Evolutionary conservation across 352 stramenopile genomes (phyloP), one percentile per base, ranked within the genome.

Genomic region (Pythium dissotocum): DNA sequence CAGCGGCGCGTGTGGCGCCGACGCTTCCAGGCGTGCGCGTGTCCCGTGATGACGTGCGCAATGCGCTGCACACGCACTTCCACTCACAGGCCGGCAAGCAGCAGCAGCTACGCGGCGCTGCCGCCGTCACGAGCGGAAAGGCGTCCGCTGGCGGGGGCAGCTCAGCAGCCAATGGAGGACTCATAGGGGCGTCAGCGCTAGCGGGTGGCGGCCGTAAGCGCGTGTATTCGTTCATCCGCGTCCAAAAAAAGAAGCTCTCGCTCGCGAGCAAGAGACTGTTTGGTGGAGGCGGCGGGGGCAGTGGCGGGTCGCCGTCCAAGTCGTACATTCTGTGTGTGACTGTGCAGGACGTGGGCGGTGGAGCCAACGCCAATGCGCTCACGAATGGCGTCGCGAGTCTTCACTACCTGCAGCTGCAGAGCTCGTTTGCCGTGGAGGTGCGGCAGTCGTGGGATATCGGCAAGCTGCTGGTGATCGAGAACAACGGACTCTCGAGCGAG

Each of bases 291-390:
- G 59, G 69, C 36, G 71, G 52, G 33, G 33, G 69, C 28, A 65
- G 69, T 44, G 63, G 67, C 48, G 74, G 40, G 12, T 21, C 48
- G 24, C 54, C 21, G 18, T 26, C 36, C 69, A 91, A 86, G 63
- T 79, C 79, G 58, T 91, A 88, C 61, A 84, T 91, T 28, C 72
- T 91, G 4, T 91, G 83, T 46, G 78, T 91, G 49, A 87, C 81
- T 0, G 66, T 80, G 4, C 80, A 88, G 51, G 82, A 91, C 56
- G 64, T 59, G 38, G 30, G 57, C 2, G 33, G 35, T 44, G 38
- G 38, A 18, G 38, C 38, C 38, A 44, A 44, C 38, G 38, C 38
- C 38, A 44, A 44, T 14, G 38, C 12, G 12, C 38, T 44, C 38
- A 44, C 38, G 38, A 44, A 44, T 21, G n/a, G 56, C 42, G 53